A percentile compares a stretch with the other conserved stretches of the same genome.
These are phyloP conservation scores for Xylaria sp. DNA, from an alignment of 2,329 filamentous ascomycete species.

Conservation along the genomic window DNA sequence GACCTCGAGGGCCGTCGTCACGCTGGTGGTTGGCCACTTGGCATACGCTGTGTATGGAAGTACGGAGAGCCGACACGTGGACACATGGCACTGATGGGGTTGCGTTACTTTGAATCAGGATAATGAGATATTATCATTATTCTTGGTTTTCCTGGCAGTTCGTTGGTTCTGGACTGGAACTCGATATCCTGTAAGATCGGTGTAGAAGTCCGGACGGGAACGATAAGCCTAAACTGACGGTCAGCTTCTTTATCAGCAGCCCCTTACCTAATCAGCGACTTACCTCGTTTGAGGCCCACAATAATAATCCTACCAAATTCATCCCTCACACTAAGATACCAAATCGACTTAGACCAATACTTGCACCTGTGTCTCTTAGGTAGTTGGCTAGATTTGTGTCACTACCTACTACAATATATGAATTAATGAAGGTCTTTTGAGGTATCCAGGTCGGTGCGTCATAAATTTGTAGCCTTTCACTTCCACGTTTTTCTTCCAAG, in stretches of 20 bases:
- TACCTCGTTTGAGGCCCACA: not conserved
- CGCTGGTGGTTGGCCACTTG: conserved; percentile 21
- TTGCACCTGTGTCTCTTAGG: not conserved
- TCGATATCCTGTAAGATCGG: conserved; percentile 4
- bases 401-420: not conserved
- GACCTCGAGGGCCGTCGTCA: not conserved
- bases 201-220: conserved; percentile 22
- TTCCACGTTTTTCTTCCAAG: not conserved
- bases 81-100: conserved; percentile 19
- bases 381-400: not conserved
- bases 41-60: conserved; percentile 12
- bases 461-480: not conserved
- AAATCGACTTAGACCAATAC: not conserved
- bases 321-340: too few species aligned
- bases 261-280: conserved; percentile 11
- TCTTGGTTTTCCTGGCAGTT: not conserved
- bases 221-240: conserved; percentile 35
- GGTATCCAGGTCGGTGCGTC: not conserved
- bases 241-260: conserved; percentile 16
- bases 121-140: not conserved
- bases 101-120: not conserved
- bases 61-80: conserved; percentile 5
- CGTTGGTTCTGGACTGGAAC: not conserved
- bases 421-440: not conserved
- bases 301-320: too few species aligned